phyloP scores from a whole-genome alignment of 2,329 filamentous ascomycete genomes.

The Xylaria hypoxylon region DNA sequence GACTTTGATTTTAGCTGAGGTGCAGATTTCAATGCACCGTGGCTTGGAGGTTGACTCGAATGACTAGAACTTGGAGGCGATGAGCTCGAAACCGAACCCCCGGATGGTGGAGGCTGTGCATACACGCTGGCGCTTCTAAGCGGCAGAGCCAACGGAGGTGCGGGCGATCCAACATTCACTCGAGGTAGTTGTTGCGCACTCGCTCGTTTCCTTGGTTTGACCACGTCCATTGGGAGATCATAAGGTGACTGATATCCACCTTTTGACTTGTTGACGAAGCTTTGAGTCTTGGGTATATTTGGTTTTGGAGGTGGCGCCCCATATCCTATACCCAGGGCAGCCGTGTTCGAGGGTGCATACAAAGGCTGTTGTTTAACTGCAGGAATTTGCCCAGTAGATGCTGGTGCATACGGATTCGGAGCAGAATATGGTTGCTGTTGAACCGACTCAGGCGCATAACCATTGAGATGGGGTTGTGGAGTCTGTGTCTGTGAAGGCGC shows the following conservation, averaged over 20 bases:
- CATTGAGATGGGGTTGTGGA: constrained; percentile 47
- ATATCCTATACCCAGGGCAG: constrained; percentile 52
- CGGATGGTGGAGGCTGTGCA: constrained; percentile 46
- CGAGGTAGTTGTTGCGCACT: constrained; percentile 68
- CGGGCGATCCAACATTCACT: constrained; percentile 49
- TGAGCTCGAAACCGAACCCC: constrained; percentile 44
- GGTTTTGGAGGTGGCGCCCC: constrained; percentile 55
- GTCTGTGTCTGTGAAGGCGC: constrained; percentile 41
- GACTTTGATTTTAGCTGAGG: constrained; percentile 56
- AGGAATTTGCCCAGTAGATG: constrained; percentile 49
- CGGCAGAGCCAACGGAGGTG: constrained; percentile 63
- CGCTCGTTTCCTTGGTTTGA: constrained; percentile 75
- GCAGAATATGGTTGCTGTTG: constrained; percentile 44
- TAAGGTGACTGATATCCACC: constrained; percentile 95
- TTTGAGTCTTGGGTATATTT: constrained; percentile 73
- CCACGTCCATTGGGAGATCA: constrained; percentile 90
- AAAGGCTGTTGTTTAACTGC: constrained; percentile 44
- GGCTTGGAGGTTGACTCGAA: constrained; percentile 49
- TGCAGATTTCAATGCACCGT: constrained; percentile 51
- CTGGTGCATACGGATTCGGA: constrained; percentile 61
- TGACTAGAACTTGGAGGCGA: constrained; percentile 56
- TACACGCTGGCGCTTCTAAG: constrained; percentile 73
- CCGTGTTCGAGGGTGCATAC: constrained; percentile 48
- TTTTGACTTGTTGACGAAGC: constrained; percentile 90
- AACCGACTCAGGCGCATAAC: constrained; percentile 50